Percentiles rank a stretch among this genome's conserved stretches.
phyloP scores from a whole-genome alignment of 2,329 filamentous ascomycete genomes.

The Penicillium oxalicum region DNA sequence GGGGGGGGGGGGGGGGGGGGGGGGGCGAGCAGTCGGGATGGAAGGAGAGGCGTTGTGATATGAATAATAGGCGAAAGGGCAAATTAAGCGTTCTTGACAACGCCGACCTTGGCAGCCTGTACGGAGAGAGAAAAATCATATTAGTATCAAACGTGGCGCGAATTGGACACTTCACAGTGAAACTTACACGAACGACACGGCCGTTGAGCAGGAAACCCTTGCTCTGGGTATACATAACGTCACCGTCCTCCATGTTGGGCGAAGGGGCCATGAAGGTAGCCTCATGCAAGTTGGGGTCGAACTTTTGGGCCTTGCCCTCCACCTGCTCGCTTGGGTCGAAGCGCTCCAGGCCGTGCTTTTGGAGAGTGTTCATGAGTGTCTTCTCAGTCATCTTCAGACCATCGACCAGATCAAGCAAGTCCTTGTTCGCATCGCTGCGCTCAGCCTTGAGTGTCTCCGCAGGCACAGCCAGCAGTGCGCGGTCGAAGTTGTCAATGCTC shows the following conservation, averaged over 20 bases:
- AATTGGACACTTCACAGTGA: neutral
- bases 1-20: slow-evolving; percentile 2
- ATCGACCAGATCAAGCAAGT: slow-evolving; percentile 74
- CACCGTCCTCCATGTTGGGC: slow-evolving; percentile 81
- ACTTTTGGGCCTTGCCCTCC: slow-evolving; percentile 64
- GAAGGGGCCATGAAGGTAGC: slow-evolving; percentile 90
- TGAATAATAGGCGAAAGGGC: no score
- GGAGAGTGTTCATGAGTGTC: slow-evolving; percentile 78
- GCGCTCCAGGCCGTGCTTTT: slow-evolving; percentile 89
- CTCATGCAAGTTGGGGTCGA: slow-evolving; percentile 95
- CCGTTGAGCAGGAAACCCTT: slow-evolving; percentile 96
- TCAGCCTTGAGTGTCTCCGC: slow-evolving; percentile 59
- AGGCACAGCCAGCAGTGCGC: slow-evolving; percentile 74
- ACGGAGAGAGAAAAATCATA: neutral
- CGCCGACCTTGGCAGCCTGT: slow-evolving; percentile 84
- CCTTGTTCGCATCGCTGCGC: slow-evolving; percentile 56
- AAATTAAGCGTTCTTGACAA: slow-evolving; percentile 69
- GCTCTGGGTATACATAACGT: slow-evolving; percentile 85
- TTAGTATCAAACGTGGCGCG: no score
- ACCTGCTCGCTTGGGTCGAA: slow-evolving; percentile 61
- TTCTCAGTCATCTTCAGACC: slow-evolving; percentile 93
- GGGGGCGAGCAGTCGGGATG: neutral
- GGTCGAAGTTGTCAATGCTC: slow-evolving; percentile 94
- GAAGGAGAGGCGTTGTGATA: no score
- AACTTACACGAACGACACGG: slow-evolving; percentile 64